A percentile compares a stretch with the other conserved stretches of the same genome.
Conservation (phyloP, 805 yeast species). For the Saccharomycopsis vini region DNA sequence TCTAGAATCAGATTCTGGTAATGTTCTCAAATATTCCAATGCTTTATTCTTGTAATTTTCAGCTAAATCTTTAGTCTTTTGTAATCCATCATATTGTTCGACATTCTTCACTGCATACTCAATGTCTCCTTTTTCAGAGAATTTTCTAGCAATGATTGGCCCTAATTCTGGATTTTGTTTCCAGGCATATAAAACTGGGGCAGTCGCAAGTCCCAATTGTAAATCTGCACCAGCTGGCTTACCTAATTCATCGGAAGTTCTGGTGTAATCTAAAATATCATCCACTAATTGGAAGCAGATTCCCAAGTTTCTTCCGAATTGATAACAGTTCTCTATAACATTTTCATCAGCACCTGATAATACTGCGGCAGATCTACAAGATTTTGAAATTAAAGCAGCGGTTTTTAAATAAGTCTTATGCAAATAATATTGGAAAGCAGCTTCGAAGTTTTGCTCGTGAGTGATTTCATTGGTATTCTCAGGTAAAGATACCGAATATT, state of each 20-base stretch:
- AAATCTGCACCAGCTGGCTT: conserved; percentile 96
- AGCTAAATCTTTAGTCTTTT: conserved; percentile 68
- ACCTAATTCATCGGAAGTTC: conserved; percentile 77
- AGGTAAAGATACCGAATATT: conserved; percentile 36
- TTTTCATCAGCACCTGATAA: conserved; percentile 72
- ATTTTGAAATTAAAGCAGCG: conserved; percentile 88
- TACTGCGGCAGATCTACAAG: conserved; percentile 88
- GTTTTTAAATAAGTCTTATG: conserved; percentile 95
- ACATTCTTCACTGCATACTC: conserved; percentile 75
- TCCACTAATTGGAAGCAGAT: conserved; percentile 94
- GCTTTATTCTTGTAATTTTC: conserved; percentile 71
- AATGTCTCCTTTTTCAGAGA: conserved; percentile 73
- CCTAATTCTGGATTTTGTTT: conserved; percentile 78
- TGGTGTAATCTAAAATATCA: conserved; percentile 90
- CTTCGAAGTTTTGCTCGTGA: conserved; percentile 59
- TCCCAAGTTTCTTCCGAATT: conserved; percentile 88
- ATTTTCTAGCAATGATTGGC: conserved; percentile 73
- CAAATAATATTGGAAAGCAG: conserved; percentile 90
- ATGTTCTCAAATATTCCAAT: conserved; percentile 51
- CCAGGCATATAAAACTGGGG: conserved; percentile 96
- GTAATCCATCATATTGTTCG: conserved; percentile 60
- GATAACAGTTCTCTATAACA: conserved; percentile 78
- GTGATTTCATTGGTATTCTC: conserved; percentile 26
- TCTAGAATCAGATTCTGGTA: conserved; percentile 87
- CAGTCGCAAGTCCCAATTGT: conserved; percentile 90